These are phyloP conservation scores for Curvularia lunata DNA, from an alignment of 2,329 filamentous ascomycete genomes.

Conservation along the genomic window DNA sequence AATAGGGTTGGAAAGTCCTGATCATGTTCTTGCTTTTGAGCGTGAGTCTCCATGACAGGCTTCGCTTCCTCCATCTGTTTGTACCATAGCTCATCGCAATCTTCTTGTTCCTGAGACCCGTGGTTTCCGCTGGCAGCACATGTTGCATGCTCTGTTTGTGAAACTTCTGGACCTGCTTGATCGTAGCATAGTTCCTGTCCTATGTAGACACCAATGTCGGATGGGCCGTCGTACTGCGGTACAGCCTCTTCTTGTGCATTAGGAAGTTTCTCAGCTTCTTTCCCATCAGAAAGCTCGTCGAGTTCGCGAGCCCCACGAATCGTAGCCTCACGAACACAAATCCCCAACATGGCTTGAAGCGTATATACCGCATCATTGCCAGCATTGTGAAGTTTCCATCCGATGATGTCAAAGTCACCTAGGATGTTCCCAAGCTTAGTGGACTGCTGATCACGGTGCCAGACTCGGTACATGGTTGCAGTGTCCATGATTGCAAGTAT, in stretches of 20 bases:
- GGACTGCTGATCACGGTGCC: slow-evolving; percentile 60
- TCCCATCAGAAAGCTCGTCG: slow-evolving; percentile 31
- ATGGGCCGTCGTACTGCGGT: slow-evolving; percentile 6
- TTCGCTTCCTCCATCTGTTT: neutral
- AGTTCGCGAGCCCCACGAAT: slow-evolving; percentile 40
- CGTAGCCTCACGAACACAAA: slow-evolving; percentile 58
- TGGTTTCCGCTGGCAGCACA: neutral
- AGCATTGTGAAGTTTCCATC: slow-evolving; percentile 79
- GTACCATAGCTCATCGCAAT: neutral
- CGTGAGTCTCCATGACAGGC: neutral
- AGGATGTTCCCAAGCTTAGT: slow-evolving; percentile 68
- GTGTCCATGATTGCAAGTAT: slow-evolving; percentile 76
- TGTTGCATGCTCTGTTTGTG: neutral
- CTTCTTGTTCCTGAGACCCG: neutral
- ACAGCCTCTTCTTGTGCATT: slow-evolving; percentile 23
- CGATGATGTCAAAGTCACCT: slow-evolving; percentile 65
- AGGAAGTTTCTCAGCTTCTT: slow-evolving; percentile 33
- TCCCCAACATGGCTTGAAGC: slow-evolving; percentile 72
- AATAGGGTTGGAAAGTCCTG: slow-evolving; percentile 6
- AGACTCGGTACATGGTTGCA: slow-evolving; percentile 69
- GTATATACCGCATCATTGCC: slow-evolving; percentile 87
- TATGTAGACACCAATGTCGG: neutral
- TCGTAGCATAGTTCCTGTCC: slow-evolving; percentile 7
- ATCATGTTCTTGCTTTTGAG: slow-evolving; percentile 1
- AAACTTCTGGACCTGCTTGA: neutral